Evolutionary conservation across 2,329 filamentous ascomycete species (phyloP), one percentile per base, ranked within the genome.

Genomic region (Sphaerulina musiva): DNA sequence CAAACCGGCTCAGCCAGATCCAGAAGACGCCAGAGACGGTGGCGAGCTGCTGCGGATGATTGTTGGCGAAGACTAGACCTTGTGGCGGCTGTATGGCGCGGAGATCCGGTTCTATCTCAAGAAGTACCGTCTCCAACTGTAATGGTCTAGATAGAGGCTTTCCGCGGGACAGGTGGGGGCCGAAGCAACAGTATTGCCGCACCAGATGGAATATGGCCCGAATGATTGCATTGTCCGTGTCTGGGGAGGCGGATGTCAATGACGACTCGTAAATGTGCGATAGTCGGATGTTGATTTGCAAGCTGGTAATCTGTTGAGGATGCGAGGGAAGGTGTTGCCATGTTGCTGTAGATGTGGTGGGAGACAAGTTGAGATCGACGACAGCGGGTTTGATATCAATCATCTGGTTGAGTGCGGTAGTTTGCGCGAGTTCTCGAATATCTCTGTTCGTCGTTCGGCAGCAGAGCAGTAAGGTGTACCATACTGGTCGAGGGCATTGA

Each of bases 1-100:
- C 46, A 20, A 54, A 46, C 7, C 52, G 40, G 7, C 34, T 32
- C 32, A 54, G 11, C 52, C 52, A 54, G 9, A 48, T 46, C 26
- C 40, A 40, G 6, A 54, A 48, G 11, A 50, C 47, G 14, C 52
- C 52, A 11, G 46, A 41, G 8, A 54, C 31, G 3, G 42, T 48
- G 4, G 46, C 52, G 14, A 54, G 17, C 34, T 50, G 46, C 26
- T 46, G 36, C 8, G 26, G 6, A 2, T 41, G 17, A 41, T 46
- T 45, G n/a, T 29, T 46, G 34, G 32, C 49, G 23, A 46, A 46
- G 42, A n/a, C 26, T 7, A 29, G 26, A 29, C 26, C 26, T 29
- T 29, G 43, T 6, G 14, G 1, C 9, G 41, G 5, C 34, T 45
- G 46, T 6, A 42, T 41, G 2, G 12, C n/a, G 23, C 4, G 4